Evolutionary conservation across 2,329 filamentous ascomycete genomes (phyloP).

Genomic region (Cercospora berteroae): DNA sequence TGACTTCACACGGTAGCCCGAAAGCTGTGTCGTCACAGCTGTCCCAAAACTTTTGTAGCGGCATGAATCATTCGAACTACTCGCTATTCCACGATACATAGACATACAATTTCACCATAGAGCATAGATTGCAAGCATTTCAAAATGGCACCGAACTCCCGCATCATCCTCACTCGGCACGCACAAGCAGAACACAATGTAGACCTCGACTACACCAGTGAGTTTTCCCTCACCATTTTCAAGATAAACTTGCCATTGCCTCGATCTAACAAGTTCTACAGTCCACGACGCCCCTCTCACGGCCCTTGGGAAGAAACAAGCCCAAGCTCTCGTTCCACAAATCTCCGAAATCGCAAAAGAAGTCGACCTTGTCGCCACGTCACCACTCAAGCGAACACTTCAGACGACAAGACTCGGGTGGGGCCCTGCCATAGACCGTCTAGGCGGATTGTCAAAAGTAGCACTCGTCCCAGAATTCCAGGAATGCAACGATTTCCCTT

Average conservation of each 20-base stretch:
- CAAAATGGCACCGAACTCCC: slow-evolving; percentile 36
- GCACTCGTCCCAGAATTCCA: slow-evolving; percentile 36
- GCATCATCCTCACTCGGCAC: slow-evolving; percentile 36
- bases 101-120: neutral
- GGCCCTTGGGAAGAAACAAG: slow-evolving; percentile 37
- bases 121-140: neutral
- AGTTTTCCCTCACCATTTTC: no score
- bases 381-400: slow-evolving; percentile 35
- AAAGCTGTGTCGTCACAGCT: neutral
- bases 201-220: slow-evolving; percentile 35
- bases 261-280: slow-evolving; percentile 7
- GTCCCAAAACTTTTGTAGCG: neutral
- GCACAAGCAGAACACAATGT: slow-evolving; percentile 39
- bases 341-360: slow-evolving; percentile 27
- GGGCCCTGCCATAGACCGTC: slow-evolving; percentile 30
- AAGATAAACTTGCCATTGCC: no score
- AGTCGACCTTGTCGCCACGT: slow-evolving; percentile 34
- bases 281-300: slow-evolving; percentile 37
- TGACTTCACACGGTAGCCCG: neutral
- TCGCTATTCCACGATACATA: neutral
- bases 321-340: slow-evolving; percentile 32
- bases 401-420: slow-evolving; percentile 37
- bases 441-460: slow-evolving; percentile 32
- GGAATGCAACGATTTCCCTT: slow-evolving; percentile 37
- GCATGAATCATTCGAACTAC: neutral